Percentiles rank a stretch among this genome's conserved stretches.
Conservation (phyloP, 2,329 filamentous ascomycete species). For the Harringtonia aguacate region DNA sequence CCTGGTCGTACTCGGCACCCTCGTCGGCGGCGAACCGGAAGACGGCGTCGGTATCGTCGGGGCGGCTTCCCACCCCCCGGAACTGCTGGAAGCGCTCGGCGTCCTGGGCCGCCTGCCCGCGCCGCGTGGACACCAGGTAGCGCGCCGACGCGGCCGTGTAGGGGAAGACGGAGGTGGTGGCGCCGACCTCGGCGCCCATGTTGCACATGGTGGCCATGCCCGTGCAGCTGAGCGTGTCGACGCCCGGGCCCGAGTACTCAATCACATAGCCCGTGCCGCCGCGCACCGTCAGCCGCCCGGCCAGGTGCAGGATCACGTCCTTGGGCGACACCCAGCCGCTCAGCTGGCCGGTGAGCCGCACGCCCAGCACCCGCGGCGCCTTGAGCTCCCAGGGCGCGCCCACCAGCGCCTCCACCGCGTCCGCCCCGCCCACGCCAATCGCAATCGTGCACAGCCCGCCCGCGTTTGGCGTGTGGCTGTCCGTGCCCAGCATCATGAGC, state of each 20-base stretch:
- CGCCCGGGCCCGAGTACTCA: conserved; percentile 86
- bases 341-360: conserved; percentile 72
- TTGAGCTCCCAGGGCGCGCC: conserved; percentile 97
- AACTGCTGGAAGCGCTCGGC: conserved; percentile 51
- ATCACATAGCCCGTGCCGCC: conserved; percentile 92
- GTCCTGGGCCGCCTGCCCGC: conserved; percentile 57
- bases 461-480: conserved; percentile 96
- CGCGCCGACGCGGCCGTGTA: conserved; percentile 75
- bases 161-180: conserved; percentile 92
- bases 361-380: conserved; percentile 81
- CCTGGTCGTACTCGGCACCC: conserved; percentile 77
- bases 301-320: conserved; percentile 85
- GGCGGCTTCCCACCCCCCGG: conserved; percentile 28
- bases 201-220: conserved; percentile 90
- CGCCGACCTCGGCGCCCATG: conserved; percentile 83
- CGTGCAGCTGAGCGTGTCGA: conserved; percentile 80
- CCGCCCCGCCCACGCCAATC: conserved; percentile 93
- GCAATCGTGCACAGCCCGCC: conserved; percentile 88
- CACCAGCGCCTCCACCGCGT: conserved; percentile 92
- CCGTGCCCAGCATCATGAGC: conserved; percentile 96
- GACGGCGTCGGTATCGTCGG: conserved; percentile 29
- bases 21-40: conserved; percentile 67
- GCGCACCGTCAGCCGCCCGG: conserved; percentile 80
- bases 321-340: conserved; percentile 90
- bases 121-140: conserved; percentile 78